Base-by-base conservation (phyloP, 345 rosid species). In the Bruguiera sexangula region DNA sequence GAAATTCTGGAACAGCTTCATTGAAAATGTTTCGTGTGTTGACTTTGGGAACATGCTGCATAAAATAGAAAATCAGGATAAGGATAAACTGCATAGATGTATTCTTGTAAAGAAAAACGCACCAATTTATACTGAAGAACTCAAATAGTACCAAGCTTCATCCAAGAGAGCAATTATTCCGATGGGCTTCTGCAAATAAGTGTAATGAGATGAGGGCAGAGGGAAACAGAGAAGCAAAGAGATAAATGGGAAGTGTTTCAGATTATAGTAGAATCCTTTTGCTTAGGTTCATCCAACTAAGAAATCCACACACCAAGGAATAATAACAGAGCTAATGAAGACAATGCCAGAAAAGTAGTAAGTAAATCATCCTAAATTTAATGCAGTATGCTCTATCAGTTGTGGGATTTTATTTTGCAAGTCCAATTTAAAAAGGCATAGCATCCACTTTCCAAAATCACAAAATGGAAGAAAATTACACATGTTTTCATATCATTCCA, bases 31-130 rank as follows among this genome's bases (percentile, higher is more conserved):
- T 81, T 78, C 85, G 76, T 95, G 90, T 3, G 99, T 95, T 72
- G 97, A 92, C 75, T 85, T 89, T 22, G 99, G 99, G 79, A 95
- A 95, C 99, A 95, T 88, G 86, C 99, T 95, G 89, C 83, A 86
- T 51, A 73, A 69, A 76, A 30, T 73, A 67, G 74, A 71, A 88
- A 86, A 81, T 75, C 76, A 85, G 78, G 82, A 83, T 81, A 78
- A 82, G 85, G 63, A 76, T 71, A 72, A 82, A 76, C 76, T 66
- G 77, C 82, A 68, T 54, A 27, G n/a, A 70, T 71, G 30, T 58
- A 79, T 67, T 68, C 53, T 32, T 36, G 65, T 30, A 57, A 21
- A 69, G 76, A 22, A 63, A 67, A 82, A 80, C 70, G 59, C 75
- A 68, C 76, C 82, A 63, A 80, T 72, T 69, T 69, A 68, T 72